phyloP scores from a whole-genome alignment of 2,329 filamentous ascomycete genomes.

The Colletotrichum kahawae region DNA sequence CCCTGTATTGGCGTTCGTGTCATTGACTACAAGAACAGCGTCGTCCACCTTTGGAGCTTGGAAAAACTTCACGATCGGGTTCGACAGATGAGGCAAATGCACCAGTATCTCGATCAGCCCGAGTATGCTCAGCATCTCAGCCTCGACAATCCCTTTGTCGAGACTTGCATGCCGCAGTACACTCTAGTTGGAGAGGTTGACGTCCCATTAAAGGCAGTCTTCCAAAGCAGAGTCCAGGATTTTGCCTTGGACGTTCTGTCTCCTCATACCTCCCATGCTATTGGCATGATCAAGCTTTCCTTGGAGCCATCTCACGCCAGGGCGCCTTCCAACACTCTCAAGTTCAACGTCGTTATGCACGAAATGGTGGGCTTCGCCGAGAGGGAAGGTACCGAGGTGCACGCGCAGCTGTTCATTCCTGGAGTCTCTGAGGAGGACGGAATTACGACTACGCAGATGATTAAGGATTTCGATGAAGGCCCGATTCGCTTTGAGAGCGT shows the following conservation, averaged over 20 bases:
- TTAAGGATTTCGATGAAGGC: constrained; percentile 90
- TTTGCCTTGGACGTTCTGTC: constrained; percentile 90
- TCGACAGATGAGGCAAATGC: constrained; percentile 92
- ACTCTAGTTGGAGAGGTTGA: constrained; percentile 92
- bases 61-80: constrained; percentile 90
- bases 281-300: constrained; percentile 89
- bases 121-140: constrained; percentile 94
- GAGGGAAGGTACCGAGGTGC: constrained; percentile 92
- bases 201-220: constrained; percentile 90
- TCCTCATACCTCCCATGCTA: constrained; percentile 87
- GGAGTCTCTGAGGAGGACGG: constrained; percentile 89
- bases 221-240: constrained; percentile 93
- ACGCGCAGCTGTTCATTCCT: constrained; percentile 95
- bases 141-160: constrained; percentile 90
- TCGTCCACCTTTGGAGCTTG: constrained; percentile 92
- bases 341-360: constrained; percentile 99
- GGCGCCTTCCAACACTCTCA: constrained; percentile 88
- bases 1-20: constrained; percentile 91
- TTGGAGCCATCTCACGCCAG: constrained; percentile 93
- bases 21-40: constrained; percentile 84
- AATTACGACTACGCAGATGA: constrained; percentile 94
- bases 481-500: constrained; percentile 95
- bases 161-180: constrained; percentile 89
- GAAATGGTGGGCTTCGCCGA: constrained; percentile 94
- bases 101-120: constrained; percentile 94